Conservation (phyloP, 2,329 filamentous ascomycete genomes). For the Lachnellula hyalina region DNA sequence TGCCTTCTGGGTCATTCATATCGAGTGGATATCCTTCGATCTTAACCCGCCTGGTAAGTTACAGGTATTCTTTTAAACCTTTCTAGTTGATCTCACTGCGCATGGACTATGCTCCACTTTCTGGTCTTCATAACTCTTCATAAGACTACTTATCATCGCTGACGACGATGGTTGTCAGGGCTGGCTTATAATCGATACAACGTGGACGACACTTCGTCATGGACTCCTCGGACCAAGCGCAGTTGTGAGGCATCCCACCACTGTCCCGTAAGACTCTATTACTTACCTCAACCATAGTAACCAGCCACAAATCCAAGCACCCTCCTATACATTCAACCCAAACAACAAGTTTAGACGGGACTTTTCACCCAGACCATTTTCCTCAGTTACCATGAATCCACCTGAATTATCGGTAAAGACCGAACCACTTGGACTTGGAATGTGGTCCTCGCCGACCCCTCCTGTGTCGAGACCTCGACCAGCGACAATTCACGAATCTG, state of each 20-base stretch:
- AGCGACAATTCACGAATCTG: slow-evolving; percentile 53
- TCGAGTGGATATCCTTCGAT: slow-evolving; percentile 29
- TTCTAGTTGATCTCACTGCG: slow-evolving; percentile 13
- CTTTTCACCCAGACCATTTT: slow-evolving; percentile 38
- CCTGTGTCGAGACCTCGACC: slow-evolving; percentile 45
- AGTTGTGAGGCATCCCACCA: slow-evolving; percentile 43
- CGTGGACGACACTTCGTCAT: slow-evolving; percentile 36
- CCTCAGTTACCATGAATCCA: slow-evolving; percentile 46
- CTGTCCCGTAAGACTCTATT: slow-evolving; percentile 22
- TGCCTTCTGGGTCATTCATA: slow-evolving; percentile 30
- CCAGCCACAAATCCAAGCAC: slow-evolving; percentile 45
- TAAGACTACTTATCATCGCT: slow-evolving; percentile 24
- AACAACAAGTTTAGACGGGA: slow-evolving; percentile 45
- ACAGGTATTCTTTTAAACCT: slow-evolving; percentile 8
- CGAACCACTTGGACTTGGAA: slow-evolving; percentile 43
- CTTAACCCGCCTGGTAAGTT: slow-evolving; percentile 29
- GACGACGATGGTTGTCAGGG: slow-evolving; percentile 28
- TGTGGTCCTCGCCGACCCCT: slow-evolving; percentile 54
- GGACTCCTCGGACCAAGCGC: slow-evolving; percentile 44
- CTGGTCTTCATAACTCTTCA: slow-evolving; percentile 16
- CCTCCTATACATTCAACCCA: slow-evolving; percentile 45
- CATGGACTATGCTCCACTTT: slow-evolving; percentile 17
- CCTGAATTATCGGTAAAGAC: slow-evolving; percentile 44
- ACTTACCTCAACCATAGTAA: slow-evolving; percentile 40
- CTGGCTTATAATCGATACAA: slow-evolving; percentile 21